Evolutionary conservation across 2,329 filamentous ascomycete genomes (phyloP).

Genomic region (Colletotrichum spinosum): DNA sequence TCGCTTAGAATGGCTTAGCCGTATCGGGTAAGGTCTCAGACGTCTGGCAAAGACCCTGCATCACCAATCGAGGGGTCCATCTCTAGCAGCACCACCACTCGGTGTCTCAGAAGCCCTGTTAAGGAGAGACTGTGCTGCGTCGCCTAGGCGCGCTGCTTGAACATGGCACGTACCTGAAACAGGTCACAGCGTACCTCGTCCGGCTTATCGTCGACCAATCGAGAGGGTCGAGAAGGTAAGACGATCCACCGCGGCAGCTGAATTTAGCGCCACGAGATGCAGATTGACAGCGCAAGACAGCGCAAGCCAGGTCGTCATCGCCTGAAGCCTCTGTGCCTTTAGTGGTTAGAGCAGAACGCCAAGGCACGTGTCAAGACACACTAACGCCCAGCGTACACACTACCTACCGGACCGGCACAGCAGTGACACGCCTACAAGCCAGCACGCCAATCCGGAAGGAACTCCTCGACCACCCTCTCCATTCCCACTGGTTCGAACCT

Average conservation of each 20-base stretch:
- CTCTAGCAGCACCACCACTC: neutral
- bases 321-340: conserved; percentile 1
- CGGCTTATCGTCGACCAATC: conserved; percentile 14
- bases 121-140: neutral
- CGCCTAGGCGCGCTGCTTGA: neutral
- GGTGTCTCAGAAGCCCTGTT: neutral
- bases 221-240: neutral
- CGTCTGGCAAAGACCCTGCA: too few relatives aligned
- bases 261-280: neutral
- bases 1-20: too few relatives aligned
- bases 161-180: conserved; percentile 36
- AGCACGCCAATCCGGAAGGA: too few relatives aligned
- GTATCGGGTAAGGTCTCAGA: too few relatives aligned
- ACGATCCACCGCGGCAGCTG: neutral
- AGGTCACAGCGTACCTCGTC: conserved; percentile 29
- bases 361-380: too few relatives aligned
- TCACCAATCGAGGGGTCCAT: too few relatives aligned
- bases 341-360: too few relatives aligned
- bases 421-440: too few relatives aligned
- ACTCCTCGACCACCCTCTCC: neutral
- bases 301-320: conserved; percentile 20
- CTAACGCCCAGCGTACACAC: too few relatives aligned
- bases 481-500: too few relatives aligned
- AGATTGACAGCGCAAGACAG: conserved; percentile 4
- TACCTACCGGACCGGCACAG: too few relatives aligned